A percentile compares a stretch with the other conserved stretches of the same genome.
Evolutionary conservation across 2,329 filamentous ascomycete genomes (phyloP).

Genomic region (Phialophora macrospora): DNA sequence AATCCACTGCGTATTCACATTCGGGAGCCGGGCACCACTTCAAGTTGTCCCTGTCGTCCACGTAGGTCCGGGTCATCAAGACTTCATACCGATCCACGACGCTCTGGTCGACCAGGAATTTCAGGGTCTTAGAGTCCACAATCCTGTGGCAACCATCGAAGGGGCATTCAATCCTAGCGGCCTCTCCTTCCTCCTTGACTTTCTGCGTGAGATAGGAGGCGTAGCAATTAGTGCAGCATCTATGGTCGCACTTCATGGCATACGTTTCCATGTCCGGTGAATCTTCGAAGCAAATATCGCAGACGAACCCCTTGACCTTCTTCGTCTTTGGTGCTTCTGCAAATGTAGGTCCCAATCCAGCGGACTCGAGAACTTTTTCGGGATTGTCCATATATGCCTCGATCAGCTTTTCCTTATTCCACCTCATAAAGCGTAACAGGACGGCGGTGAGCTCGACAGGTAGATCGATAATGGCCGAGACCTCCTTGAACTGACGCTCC

Average conservation of each 20-base stretch:
- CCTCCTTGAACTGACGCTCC: conserved; percentile 82
- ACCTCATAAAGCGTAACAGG: conserved; percentile 82
- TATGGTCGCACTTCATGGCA: conserved; percentile 91
- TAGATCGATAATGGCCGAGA: conserved; percentile 88
- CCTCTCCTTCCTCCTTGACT: conserved; percentile 93
- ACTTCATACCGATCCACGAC: conserved; percentile 73
- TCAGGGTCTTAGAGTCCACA: conserved; percentile 85
- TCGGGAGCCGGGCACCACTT: conserved; percentile 99
- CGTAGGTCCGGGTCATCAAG: conserved; percentile 89
- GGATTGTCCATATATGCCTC: conserved; percentile 95
- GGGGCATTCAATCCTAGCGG: conserved; percentile 91
- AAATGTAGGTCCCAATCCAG: conserved; percentile 74
- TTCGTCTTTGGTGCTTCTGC: conserved; percentile 69
- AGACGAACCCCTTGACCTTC: conserved; percentile 75
- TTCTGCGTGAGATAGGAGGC: conserved; percentile 89
- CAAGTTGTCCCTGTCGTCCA: conserved; percentile 92
- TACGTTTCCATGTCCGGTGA: conserved; percentile 77
- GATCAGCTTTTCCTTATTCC: conserved; percentile 95
- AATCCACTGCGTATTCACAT: conserved; percentile 91
- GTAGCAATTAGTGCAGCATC: conserved; percentile 93
- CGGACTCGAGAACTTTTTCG: conserved; percentile 77
- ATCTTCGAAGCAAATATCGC: conserved; percentile 97
- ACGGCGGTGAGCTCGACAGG: conserved; percentile 90
- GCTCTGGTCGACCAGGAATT: conserved; percentile 69
- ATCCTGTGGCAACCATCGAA: conserved; percentile 85